Evolutionary conservation across 768 basidiomycete genomes (phyloP).

Genomic region (Collybiopsis luxurians): DNA sequence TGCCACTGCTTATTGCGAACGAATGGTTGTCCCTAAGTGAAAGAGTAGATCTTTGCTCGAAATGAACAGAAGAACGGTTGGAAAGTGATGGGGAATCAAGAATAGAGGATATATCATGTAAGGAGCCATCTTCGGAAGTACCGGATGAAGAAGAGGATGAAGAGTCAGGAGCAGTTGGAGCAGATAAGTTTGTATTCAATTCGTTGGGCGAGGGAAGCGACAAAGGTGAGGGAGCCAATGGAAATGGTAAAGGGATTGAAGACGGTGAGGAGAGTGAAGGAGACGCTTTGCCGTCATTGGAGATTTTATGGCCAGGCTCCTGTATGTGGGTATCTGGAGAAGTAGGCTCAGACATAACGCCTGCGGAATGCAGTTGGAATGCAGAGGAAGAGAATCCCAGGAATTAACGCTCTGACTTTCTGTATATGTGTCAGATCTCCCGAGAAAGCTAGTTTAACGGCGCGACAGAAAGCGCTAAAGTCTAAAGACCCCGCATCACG

Average conservation of each 20-base stretch:
- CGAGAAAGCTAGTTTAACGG: no score
- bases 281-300: not conserved
- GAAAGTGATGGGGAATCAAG: slow-evolving; percentile 69
- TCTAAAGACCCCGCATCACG: no score
- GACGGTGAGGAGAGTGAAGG: not conserved
- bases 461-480: no score
- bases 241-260: slow-evolving; percentile 16
- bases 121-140: not conserved
- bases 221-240: not conserved
- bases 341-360: not conserved
- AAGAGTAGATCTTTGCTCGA: slow-evolving; percentile 42
- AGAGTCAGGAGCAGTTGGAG: slow-evolving; percentile 18
- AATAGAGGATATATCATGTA: slow-evolving; percentile 37
- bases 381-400: no score
- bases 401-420: no score
- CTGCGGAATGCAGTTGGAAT: not conserved
- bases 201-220: slow-evolving; percentile 1
- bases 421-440: no score
- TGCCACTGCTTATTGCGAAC: slow-evolving; percentile 48
- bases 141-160: slow-evolving; percentile 20
- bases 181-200: slow-evolving; percentile 16
- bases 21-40: slow-evolving; percentile 70
- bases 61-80: slow-evolving; percentile 58
- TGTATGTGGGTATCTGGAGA: slow-evolving; percentile 5
- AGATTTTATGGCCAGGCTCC: not conserved